A percentile compares a stretch with the other conserved stretches of the same genome.
Evolutionary conservation across 441 rosid genomes (phyloP).

Genomic region (Hypseocharis bilobata): DNA sequence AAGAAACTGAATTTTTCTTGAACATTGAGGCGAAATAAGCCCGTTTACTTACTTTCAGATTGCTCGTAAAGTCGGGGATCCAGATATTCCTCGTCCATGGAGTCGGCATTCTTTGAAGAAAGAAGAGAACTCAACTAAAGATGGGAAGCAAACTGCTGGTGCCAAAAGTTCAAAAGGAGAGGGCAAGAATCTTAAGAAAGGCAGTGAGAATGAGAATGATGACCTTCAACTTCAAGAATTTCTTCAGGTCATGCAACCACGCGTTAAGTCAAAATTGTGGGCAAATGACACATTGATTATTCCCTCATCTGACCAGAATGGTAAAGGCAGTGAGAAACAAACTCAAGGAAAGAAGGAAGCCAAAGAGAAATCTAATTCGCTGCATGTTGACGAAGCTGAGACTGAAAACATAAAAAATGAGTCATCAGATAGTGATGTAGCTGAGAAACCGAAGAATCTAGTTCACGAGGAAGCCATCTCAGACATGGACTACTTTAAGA

Average conservation of each 20-base stretch:
- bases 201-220: conserved; percentile 28
- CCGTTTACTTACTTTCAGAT: conserved; percentile 30
- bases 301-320: conserved; percentile 23
- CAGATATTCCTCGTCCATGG: conserved; percentile 67
- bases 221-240: conserved; percentile 57
- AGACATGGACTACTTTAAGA: conserved; percentile 82
- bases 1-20: background rate
- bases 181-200: conserved; percentile 25
- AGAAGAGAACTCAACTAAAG: conserved; percentile 27
- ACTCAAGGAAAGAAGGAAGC: conserved; percentile 28
- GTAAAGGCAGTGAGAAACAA: conserved; percentile 22
- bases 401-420: conserved; percentile 12
- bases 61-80: conserved; percentile 67
- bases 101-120: conserved; percentile 60
- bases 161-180: conserved; percentile 24
- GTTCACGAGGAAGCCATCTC: conserved; percentile 50
- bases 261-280: conserved; percentile 69
- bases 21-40: conserved; percentile 9
- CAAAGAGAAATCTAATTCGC: conserved; percentile 19
- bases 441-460: conserved; percentile 24
- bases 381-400: conserved; percentile 14
- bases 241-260: conserved; percentile 75
- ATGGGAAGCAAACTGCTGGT: conserved; percentile 18
- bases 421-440: conserved; percentile 25
- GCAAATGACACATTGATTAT: conserved; percentile 49